Percentiles rank a stretch among this genome's conserved stretches.
Evolutionary conservation across 768 basidiomycete genomes (phyloP).

Genomic region (Trametes meyenii): DNA sequence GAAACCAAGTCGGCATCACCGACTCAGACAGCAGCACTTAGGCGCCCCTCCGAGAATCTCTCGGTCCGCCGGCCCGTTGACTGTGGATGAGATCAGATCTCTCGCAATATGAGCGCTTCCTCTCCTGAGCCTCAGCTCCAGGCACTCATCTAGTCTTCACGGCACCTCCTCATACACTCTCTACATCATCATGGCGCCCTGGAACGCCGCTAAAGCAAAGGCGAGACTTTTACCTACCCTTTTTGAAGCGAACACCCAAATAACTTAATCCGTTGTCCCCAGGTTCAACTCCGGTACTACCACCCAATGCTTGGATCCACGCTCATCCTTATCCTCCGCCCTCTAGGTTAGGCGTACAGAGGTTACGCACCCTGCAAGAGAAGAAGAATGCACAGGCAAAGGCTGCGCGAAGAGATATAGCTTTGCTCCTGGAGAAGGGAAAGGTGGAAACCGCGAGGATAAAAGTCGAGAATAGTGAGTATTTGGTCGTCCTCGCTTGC

Average conservation of each 20-base stretch:
- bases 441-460: constrained; percentile 85
- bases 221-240: constrained; percentile 28
- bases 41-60: no score
- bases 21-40: no score
- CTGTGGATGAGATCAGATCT: constrained; percentile 12
- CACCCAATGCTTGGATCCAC: constrained; percentile 35
- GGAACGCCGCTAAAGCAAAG: constrained; percentile 69
- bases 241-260: background rate
- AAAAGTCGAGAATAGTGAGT: constrained; percentile 81
- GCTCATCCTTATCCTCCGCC: constrained; percentile 20
- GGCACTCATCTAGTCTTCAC: background rate
- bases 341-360: constrained; percentile 78
- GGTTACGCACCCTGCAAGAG: constrained; percentile 82
- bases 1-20: no score
- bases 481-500: constrained; percentile 13
- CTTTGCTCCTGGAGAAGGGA: constrained; percentile 72
- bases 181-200: constrained; percentile 45
- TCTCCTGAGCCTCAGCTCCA: background rate
- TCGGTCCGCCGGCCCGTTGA: background rate
- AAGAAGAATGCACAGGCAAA: constrained; percentile 91
- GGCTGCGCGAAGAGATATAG: constrained; percentile 75
- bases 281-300: constrained; percentile 54
- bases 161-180: background rate
- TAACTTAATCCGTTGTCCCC: background rate
- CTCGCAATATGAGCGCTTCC: background rate